Evolutionary conservation across 108 stramenopile species (phyloP).

Genomic region (Nannochloropsis oceanica): DNA sequence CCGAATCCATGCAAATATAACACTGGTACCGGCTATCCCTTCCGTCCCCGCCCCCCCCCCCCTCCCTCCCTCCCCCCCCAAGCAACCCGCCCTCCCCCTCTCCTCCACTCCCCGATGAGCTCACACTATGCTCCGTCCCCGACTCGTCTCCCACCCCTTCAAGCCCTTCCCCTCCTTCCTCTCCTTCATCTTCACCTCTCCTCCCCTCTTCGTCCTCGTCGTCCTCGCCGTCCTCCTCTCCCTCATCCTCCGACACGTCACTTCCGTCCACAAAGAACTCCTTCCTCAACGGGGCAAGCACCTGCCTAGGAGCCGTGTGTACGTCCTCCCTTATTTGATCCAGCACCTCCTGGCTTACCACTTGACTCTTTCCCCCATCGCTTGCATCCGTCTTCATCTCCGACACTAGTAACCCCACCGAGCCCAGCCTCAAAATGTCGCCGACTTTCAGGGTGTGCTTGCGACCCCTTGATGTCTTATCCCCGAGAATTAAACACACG

Average conservation of each 20-base stretch:
- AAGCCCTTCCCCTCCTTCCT: background rate
- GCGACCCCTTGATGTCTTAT: background rate
- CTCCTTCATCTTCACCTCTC: background rate
- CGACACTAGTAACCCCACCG: background rate
- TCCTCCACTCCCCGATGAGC: background rate
- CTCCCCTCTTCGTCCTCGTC: background rate
- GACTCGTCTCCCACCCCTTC: background rate
- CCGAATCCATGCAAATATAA: slow-evolving; percentile 25
- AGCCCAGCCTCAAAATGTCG: background rate
- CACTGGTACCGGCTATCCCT: background rate
- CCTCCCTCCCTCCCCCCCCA: background rate
- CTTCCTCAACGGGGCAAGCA: background rate
- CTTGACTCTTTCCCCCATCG: background rate
- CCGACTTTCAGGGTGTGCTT: background rate
- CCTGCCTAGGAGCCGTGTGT: background rate
- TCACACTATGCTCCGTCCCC: background rate
- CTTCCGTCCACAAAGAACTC: background rate
- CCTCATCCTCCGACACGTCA: background rate
- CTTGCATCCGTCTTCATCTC: background rate
- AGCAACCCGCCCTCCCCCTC: background rate
- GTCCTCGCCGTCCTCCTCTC: background rate
- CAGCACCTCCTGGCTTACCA: background rate
- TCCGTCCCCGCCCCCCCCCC: background rate
- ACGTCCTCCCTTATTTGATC: background rate
- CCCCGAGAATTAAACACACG: background rate